Conservation (phyloP, 306 rosid species). For the Dalbergia cochinchinensis region DNA sequence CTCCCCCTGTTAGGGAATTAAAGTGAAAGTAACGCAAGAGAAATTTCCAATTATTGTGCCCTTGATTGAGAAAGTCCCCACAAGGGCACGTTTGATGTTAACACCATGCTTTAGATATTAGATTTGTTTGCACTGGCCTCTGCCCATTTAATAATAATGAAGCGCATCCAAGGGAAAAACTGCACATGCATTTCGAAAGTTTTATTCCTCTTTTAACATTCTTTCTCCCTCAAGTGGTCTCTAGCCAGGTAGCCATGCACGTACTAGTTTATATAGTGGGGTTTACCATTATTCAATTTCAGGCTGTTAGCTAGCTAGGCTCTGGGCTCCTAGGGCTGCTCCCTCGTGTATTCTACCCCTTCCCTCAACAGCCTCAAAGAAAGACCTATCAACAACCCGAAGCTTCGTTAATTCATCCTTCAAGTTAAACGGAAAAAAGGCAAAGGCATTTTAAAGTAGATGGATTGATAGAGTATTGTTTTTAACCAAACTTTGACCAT, state of each 20-base stretch:
- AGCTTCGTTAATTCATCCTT: too few relatives aligned
- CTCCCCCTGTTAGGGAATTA: not conserved
- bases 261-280: not conserved
- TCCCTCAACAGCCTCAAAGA: not conserved
- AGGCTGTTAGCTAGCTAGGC: not conserved
- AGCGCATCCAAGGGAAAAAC: conserved; percentile 46
- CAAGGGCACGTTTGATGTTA: conserved; percentile 24
- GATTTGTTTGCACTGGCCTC: conserved; percentile 38
- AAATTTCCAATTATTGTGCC: conserved; percentile 18
- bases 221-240: conserved; percentile 6
- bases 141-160: conserved; percentile 19
- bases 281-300: not conserved
- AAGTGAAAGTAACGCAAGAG: not conserved
- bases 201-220: not conserved
- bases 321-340: not conserved
- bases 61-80: conserved; percentile 16
- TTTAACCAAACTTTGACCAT: conserved; percentile 17
- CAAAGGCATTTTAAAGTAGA: not conserved
- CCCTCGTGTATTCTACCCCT: not conserved
- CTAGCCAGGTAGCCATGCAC: conserved; percentile 15
- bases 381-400: not conserved
- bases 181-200: conserved; percentile 34
- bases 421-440: too few relatives aligned
- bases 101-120: conserved; percentile 38
- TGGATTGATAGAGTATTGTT: not conserved